A percentile compares a stretch with the other conserved stretches of the same genome.
phyloP scores from a whole-genome alignment of 441 rosid genomes.

The Jatropha multifida region DNA sequence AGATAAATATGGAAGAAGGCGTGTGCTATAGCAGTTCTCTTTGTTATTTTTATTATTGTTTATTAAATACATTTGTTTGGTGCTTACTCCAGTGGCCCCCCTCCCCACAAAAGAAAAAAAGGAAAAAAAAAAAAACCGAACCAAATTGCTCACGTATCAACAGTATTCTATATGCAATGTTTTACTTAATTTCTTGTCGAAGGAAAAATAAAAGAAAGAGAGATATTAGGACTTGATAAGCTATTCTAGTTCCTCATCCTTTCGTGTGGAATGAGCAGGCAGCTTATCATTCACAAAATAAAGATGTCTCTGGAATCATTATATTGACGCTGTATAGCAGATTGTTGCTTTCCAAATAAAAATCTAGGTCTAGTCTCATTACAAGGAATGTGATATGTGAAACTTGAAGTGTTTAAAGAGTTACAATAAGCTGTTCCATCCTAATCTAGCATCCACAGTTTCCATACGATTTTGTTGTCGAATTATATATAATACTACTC shows the following conservation, averaged over 20 bases:
- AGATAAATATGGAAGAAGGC: conserved; percentile 89
- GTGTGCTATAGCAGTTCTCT: conserved; percentile 1
- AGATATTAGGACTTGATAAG: conserved; percentile 1
- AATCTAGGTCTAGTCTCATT: not conserved
- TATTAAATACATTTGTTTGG: not conserved
- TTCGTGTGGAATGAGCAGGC: not conserved
- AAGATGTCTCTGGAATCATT: not conserved
- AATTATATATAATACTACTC: not conserved
- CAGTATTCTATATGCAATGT: not conserved
- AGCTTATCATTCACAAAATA: not conserved
- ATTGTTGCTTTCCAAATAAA: not conserved
- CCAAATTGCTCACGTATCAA: not conserved
- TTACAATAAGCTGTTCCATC: not conserved
- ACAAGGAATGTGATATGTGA: not conserved
- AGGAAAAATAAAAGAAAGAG: not conserved
- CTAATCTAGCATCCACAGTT: not conserved
- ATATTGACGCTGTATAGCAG: not conserved
- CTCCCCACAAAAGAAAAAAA: no score
- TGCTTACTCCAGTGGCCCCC: not conserved
- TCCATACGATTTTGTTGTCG: not conserved
- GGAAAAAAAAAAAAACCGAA: no score
- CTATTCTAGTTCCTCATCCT: not conserved
- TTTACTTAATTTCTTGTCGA: not conserved
- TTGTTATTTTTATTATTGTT: not conserved
- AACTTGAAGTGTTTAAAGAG: not conserved